Conservation (phyloP, 768 basidiomycete genomes). For the Udeniomyces megalosporus region DNA sequence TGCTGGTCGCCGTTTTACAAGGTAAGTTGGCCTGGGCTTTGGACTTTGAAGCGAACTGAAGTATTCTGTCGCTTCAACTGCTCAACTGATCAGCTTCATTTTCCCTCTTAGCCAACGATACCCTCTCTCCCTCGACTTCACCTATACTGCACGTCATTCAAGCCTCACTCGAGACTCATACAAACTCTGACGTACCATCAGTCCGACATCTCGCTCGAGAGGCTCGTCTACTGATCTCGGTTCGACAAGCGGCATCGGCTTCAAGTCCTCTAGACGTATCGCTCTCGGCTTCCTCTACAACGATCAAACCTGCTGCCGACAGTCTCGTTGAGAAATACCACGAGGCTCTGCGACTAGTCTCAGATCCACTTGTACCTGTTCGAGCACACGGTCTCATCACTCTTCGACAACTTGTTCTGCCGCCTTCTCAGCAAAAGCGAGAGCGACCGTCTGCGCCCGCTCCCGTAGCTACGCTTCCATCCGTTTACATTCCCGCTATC, state of each 20-base stretch:
- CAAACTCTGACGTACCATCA: slow-evolving; percentile 36
- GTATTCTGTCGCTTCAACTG: too few relatives aligned
- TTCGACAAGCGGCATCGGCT: slow-evolving; percentile 33
- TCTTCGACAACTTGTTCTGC: slow-evolving; percentile 56
- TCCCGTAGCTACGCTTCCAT: slow-evolving; percentile 8
- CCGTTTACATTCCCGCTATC: slow-evolving; percentile 62
- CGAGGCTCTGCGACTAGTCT: slow-evolving; percentile 67
- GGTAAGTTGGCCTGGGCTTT: too few relatives aligned
- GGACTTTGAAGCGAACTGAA: too few relatives aligned
- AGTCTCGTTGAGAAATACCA: slow-evolving; percentile 51
- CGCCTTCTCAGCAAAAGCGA: slow-evolving; percentile 21
- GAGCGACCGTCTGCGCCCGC: slow-evolving; percentile 20
- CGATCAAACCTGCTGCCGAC: background rate
- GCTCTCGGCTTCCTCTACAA: slow-evolving; percentile 16
- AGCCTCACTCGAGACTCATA: slow-evolving; percentile 43
- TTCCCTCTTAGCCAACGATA: slow-evolving; percentile 21
- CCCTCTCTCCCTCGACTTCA: slow-evolving; percentile 31
- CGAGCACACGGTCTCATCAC: slow-evolving; percentile 80
- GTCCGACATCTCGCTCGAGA: slow-evolving; percentile 52
- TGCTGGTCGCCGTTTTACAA: slow-evolving; percentile 73
- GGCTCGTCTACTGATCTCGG: slow-evolving; percentile 68
- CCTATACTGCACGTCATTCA: slow-evolving; percentile 59
- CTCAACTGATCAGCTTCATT: background rate
- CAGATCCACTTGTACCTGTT: slow-evolving; percentile 83
- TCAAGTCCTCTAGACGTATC: slow-evolving; percentile 21